Evolutionary conservation across 768 basidiomycete species (phyloP), one percentile per base, ranked within the genome.

Genomic region (Naganishia friedmannii): DNA sequence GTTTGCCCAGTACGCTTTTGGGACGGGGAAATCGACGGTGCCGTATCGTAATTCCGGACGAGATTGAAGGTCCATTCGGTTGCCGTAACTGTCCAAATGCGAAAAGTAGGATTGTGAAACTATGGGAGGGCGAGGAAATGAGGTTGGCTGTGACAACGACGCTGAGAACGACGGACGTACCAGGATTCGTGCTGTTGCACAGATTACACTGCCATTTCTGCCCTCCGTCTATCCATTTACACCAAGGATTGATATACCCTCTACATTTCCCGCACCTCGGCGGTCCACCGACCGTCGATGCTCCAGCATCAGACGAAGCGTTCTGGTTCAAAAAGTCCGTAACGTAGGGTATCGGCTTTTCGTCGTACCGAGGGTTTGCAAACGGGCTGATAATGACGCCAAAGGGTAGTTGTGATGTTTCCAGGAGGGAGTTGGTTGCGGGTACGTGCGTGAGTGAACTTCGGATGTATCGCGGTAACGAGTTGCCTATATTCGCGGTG

Each of bases 181-280:
- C 93, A 83, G 87, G 85, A n/a, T 90, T 92, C 76, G 90, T 87
- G 73, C 88, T 86, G 1, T 84, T 82, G 82, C 96, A 99, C 19
- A 99, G 78, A 83, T 98, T 98, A 79, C 96, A 99, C 75, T 85
- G 88, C 92, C 94, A 99, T 73, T 85, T 87, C 70, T 85, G 85
- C 6, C 96, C 96, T 2, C 90, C 90, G 10, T 89, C 86, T 23
- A 86, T 82, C 88, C 92, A 99, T 29, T 83, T 83, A 79, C 89
- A 92, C 93, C 93, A 98, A 0, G 93, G 90, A 77, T 97, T 98
- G 74, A 99, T 84, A 79, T 98, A 99, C 0, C 85, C 91, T 73
- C 91, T 85, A 80, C 96, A 99, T 39, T 86, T 84, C 54, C 84
- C 86, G 75, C 96, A 99, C 37, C 96, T 86, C 28, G 90, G 86